Evolutionary conservation across 345 rosid genomes (phyloP), one percentile per base, ranked within the genome.

Genomic region (Excoecaria cochinchinensis): DNA sequence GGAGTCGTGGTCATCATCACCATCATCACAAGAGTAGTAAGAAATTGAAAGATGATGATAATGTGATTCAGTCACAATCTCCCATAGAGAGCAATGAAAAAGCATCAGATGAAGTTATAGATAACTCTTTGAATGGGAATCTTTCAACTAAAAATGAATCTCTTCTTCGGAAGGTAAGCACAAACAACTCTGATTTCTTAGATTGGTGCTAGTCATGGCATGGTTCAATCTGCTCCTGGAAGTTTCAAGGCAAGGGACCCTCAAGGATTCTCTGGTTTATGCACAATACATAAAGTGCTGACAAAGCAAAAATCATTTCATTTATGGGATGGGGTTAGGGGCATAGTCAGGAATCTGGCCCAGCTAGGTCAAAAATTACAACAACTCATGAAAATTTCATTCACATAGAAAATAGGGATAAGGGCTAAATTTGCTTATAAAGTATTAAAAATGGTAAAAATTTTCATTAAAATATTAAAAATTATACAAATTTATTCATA

Each of bases 1-100:
- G 86, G 90, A 86, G 87, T 61, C 96, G 89, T 71, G 85, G 88
- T 60, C 99, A 91, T 46, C 95, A 89, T 76, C 94, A 88, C 81
- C 92, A 85, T 65, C 90, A 89, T 83, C 89, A 81, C 75, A 86
- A 84, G 73, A 82, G 79, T 75, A 85, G 67, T 79, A 84, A 85
- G 77, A 89, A 89, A 77, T 77, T 84, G 78, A 87, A 88, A 84
- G 92, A 85, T 82, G 90, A 80, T 44, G 63, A 48, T 52, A 82
- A 84, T 59, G 73, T 84, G 8, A 36, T 24, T 47, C 73, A 64
- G 70, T 75, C 80, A 38, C 31, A 83, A 73, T 74, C 87, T 73
- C 74, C 85, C 42, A 56, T 83, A 69, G 84, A 73, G 72, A 82
- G 77, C 72, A 76, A 77, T 66, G 78, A 52, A 59, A 80, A 77